Evolutionary conservation across 163 green algal genomes (phyloP).

Genomic region (Scenedesmus sp.): DNA sequence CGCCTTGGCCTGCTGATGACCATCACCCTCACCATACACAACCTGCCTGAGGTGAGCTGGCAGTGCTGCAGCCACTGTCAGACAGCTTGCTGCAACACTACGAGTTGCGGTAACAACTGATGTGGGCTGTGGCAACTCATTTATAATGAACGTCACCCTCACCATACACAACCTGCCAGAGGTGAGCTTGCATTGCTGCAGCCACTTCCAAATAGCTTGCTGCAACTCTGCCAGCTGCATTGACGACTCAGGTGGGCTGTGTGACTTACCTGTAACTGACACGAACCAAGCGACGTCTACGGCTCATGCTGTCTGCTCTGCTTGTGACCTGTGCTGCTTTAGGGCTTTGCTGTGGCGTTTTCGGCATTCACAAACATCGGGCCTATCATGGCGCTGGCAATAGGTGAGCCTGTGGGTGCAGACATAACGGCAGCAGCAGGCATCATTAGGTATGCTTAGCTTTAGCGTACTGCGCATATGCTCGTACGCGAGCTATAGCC

Average conservation of each 20-base stretch:
- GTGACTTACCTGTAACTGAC: background rate
- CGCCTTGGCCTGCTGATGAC: background rate
- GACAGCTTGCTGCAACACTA: no score
- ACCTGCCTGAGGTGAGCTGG: background rate
- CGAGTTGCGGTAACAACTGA: no score
- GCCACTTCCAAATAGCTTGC: no score
- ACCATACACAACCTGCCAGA: no score
- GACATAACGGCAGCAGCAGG: background rate
- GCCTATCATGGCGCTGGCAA: conserved; percentile 84
- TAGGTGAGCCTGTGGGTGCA: conserved; percentile 56
- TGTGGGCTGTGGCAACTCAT: no score
- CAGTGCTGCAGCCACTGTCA: background rate
- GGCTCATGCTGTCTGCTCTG: background rate
- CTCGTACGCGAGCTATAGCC: no score
- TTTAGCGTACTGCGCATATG: background rate
- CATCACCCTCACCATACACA: conserved; percentile 10
- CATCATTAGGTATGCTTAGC: background rate
- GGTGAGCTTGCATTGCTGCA: no score
- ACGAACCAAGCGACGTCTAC: background rate
- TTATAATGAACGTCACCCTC: no score
- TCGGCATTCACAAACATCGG: conserved; percentile 86
- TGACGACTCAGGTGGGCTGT: no score
- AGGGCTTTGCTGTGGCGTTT: conserved; percentile 93
- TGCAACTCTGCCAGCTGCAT: no score
- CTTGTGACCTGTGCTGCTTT: background rate